phyloP scores from a whole-genome alignment of 2,329 filamentous ascomycete genomes.

The Fusarium agapanthi region DNA sequence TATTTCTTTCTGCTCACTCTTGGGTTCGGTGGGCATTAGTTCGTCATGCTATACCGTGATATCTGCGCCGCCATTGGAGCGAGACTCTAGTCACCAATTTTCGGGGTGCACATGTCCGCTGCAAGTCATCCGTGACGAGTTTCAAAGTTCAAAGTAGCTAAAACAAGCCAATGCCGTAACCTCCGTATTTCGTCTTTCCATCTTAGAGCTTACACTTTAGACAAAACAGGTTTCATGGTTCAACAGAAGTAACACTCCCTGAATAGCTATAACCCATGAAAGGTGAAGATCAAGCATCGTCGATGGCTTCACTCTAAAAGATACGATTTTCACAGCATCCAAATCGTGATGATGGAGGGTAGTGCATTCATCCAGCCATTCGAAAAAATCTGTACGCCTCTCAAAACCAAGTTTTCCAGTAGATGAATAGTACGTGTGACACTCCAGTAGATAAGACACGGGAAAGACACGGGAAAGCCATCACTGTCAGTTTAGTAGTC shows the following conservation, averaged over 20 bases:
- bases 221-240: not conserved
- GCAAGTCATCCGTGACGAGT: not conserved
- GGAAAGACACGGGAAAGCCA: not conserved
- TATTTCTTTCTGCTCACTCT: not conserved
- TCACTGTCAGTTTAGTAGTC: not conserved
- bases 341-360: not conserved
- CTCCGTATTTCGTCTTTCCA: not conserved
- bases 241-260: not conserved
- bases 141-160: not conserved
- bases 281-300: not conserved
- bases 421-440: not conserved
- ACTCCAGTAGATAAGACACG: not conserved
- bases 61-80: not conserved
- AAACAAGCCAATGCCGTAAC: not conserved
- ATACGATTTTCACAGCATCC: not conserved
- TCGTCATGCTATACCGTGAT: not conserved
- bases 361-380: not conserved
- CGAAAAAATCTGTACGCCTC: not conserved
- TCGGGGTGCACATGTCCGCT: too few species aligned
- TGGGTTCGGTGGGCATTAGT: not conserved
- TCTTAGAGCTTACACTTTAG: not conserved
- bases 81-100: not conserved
- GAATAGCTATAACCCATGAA: not conserved
- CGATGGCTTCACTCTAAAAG: not conserved
- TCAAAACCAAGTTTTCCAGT: not conserved